Conservation (phyloP, 2,329 filamentous ascomycete genomes). For the Arthrinium phaeospermum region DNA sequence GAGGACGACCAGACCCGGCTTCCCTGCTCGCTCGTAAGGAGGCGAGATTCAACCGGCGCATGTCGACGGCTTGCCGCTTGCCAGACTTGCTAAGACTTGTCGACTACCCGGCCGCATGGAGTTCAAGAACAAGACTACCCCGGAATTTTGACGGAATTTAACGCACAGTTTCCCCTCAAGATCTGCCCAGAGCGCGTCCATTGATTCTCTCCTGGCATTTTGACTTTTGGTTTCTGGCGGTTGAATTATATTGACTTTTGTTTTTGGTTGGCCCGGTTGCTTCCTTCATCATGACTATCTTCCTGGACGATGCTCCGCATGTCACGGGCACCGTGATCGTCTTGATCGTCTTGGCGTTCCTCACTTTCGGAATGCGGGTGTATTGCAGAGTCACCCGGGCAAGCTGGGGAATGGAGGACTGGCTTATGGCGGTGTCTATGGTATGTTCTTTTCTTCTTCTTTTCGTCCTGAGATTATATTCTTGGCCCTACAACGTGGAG, state of each 20-base stretch:
- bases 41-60: not conserved
- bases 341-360: conserved; percentile 24
- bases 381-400: conserved; percentile 24
- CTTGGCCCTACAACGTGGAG: not conserved
- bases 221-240: not conserved
- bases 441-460: conserved; percentile 18
- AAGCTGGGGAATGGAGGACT: conserved; percentile 29
- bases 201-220: not conserved
- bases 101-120: conserved; percentile 5
- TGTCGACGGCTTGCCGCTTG: too few species aligned
- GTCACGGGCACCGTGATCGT: conserved; percentile 29
- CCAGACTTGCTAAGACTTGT: not conserved
- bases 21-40: not conserved
- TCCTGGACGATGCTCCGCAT: conserved; percentile 27
- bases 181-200: conserved; percentile 4
- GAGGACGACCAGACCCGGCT: not conserved
- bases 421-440: conserved; percentile 27
- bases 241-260: not conserved
- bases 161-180: conserved; percentile 4
- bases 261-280: not conserved
- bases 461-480: too few species aligned
- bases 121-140: conserved; percentile 1
- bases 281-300: conserved; percentile 24
- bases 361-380: conserved; percentile 25
- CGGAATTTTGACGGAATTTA: conserved; percentile 2